Evolutionary conservation across 2,329 filamentous ascomycete species (phyloP).

Genomic region (Allantophomopsis cytisporea): DNA sequence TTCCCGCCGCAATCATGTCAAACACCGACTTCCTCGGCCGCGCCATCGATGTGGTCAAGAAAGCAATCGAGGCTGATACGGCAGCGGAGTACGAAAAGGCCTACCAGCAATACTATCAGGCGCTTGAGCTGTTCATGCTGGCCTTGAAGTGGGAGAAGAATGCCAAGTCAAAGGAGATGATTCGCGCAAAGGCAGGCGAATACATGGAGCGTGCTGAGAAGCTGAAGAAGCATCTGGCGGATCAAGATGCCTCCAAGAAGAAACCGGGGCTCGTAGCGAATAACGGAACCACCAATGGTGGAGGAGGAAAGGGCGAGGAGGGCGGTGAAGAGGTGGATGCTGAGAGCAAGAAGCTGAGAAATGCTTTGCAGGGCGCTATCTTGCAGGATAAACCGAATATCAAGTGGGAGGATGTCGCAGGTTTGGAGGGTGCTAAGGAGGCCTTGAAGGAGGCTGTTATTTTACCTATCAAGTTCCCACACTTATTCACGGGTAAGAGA

Average conservation of each 20-base stretch:
- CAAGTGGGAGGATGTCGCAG: slow-evolving; percentile 96
- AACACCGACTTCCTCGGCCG: slow-evolving; percentile 94
- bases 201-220: slow-evolving; percentile 99
- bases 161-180: slow-evolving; percentile 91
- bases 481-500: slow-evolving; percentile 88
- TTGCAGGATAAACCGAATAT: slow-evolving; percentile 92
- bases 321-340: slow-evolving; percentile 58
- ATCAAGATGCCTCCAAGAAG: slow-evolving; percentile 56
- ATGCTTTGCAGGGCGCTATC: slow-evolving; percentile 82
- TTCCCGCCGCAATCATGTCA: slow-evolving; percentile 46
- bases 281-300: slow-evolving; percentile 48
- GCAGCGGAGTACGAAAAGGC: slow-evolving; percentile 94
- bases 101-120: slow-evolving; percentile 89
- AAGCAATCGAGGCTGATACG: slow-evolving; percentile 93
- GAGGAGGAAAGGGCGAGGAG: slow-evolving; percentile 41
- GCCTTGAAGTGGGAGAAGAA: slow-evolving; percentile 99
- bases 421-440: slow-evolving; percentile 87
- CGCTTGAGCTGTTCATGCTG: slow-evolving; percentile 96
- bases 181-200: slow-evolving; percentile 84
- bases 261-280: slow-evolving; percentile 60
- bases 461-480: slow-evolving; percentile 94
- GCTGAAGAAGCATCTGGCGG: slow-evolving; percentile 78
- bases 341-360: slow-evolving; percentile 89
- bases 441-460: slow-evolving; percentile 96
- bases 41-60: slow-evolving; percentile 93